These are phyloP conservation scores for Singerocomus inundabilis DNA, from an alignment of 1,284 basidiomycete genomes.

Conservation along the genomic window DNA sequence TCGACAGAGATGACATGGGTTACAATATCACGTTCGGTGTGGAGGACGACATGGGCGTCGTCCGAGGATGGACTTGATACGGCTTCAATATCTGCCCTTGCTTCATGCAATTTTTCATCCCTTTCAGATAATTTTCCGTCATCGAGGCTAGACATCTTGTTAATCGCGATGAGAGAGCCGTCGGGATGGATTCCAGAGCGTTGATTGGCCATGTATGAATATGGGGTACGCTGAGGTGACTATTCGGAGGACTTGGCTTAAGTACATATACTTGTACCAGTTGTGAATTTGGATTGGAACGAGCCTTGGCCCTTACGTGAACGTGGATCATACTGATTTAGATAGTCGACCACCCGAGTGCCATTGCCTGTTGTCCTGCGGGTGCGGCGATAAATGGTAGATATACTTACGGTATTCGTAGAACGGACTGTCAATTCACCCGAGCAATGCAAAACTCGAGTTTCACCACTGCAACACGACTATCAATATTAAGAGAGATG, in stretches of 20 bases:
- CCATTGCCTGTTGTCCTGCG: too few relatives aligned
- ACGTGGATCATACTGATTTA: too few relatives aligned
- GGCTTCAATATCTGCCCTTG: slow-evolving; percentile 36
- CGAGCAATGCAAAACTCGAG: too few relatives aligned
- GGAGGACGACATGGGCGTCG: slow-evolving; percentile 33
- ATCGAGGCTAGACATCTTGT: slow-evolving; percentile 17
- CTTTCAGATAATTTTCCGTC: slow-evolving; percentile 34
- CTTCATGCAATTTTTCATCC: slow-evolving; percentile 13
- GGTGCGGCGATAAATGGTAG: too few relatives aligned
- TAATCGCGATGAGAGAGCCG: neutral
- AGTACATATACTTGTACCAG: too few relatives aligned
- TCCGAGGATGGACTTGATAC: slow-evolving; percentile 19
- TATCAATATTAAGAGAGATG: too few relatives aligned
- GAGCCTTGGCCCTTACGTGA: too few relatives aligned
- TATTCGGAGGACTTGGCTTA: slow-evolving; percentile 6
- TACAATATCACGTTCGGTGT: slow-evolving; percentile 47
- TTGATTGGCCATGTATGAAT: slow-evolving; percentile 7
- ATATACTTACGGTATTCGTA: too few relatives aligned
- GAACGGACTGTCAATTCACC: too few relatives aligned
- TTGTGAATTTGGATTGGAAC: too few relatives aligned
- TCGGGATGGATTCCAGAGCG: neutral
- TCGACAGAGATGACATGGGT: slow-evolving; percentile 51
- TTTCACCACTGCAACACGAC: too few relatives aligned
- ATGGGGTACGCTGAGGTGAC: neutral
- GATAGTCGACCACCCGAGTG: too few relatives aligned